These are phyloP conservation scores for Neurospora pannonica DNA, from an alignment of 495 filamentous ascomycete species.

Conservation along the genomic window DNA sequence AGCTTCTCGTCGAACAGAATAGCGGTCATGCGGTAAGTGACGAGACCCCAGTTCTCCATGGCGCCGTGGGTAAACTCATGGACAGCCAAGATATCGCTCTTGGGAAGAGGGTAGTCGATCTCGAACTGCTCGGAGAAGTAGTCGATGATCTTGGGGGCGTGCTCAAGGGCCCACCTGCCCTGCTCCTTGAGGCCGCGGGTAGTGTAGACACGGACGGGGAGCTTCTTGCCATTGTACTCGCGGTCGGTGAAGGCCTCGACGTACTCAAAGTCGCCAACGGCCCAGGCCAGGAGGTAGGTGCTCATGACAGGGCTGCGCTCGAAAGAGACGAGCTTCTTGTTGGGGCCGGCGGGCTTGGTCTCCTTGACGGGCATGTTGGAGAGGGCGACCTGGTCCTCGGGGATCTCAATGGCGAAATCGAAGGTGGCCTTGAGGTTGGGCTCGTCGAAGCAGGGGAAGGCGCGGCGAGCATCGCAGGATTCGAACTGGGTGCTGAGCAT, in stretches of 20 bases:
- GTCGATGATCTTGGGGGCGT: slow-evolving; percentile 82
- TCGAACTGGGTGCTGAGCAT: slow-evolving; percentile 98
- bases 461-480: slow-evolving; percentile 84
- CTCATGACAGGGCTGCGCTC: slow-evolving; percentile 88
- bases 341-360: slow-evolving; percentile 47
- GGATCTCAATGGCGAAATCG: slow-evolving; percentile 84
- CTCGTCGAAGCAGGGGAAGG: slow-evolving; percentile 97
- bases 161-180: slow-evolving; percentile 74
- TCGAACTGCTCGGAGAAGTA: slow-evolving; percentile 92
- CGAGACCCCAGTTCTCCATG: slow-evolving; percentile 86
- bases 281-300: slow-evolving; percentile 95
- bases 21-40: slow-evolving; percentile 91
- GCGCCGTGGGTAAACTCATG: slow-evolving; percentile 71
- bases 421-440: slow-evolving; percentile 94
- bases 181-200: slow-evolving; percentile 85
- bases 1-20: slow-evolving; percentile 87
- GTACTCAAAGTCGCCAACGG: slow-evolving; percentile 93
- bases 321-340: slow-evolving; percentile 72
- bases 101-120: slow-evolving; percentile 91
- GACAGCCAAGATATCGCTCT: slow-evolving; percentile 89
- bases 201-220: slow-evolving; percentile 94
- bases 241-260: slow-evolving; percentile 81
- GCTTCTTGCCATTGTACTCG: slow-evolving; percentile 75
- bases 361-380: slow-evolving; percentile 89
- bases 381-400: slow-evolving; percentile 74